Base-by-base conservation (phyloP, 2,329 filamentous ascomycete genomes). In the Hypocreales sp. region DNA sequence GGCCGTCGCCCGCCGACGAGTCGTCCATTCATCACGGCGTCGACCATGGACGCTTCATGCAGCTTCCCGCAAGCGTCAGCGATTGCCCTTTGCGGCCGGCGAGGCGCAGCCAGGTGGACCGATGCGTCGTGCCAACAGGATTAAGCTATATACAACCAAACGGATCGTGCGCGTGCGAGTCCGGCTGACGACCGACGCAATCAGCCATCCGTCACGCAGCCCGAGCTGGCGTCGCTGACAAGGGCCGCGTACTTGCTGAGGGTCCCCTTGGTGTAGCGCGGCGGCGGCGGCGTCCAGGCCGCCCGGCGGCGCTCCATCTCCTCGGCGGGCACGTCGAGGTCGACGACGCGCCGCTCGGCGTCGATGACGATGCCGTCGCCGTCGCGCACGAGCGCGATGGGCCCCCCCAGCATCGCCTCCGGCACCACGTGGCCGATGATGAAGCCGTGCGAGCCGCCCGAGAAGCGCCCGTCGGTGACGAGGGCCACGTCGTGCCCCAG, bases 381-480 rank as follows among this genome's bases (percentile, higher is more conserved):
- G 39, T 92, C 76, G 40, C 67, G 51, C n/a, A 90, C 78, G 8
- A 92, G 64, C 10, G 70, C 83, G 35, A 92, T 90, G 3, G 83
- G 83, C 0, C 83, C 83, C 26, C 83, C 83, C 38, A 80, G 79
- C 46, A 81, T 76, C 7, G 83, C 83, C 56, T 92, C 83, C 15
- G 83, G 83, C 22, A 86, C 81, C 35, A 92, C 79, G 54, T 90
- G 81, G 2, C 81, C 81, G 42, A 90, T 87, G 40, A 90, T 60
- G 66, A 90, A 90, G 21, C 81, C 81, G 64, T 90, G 81, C 35
- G 71, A 79, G 28, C 80, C 83, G 31, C 83, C 83, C 7, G 72
- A 79, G 62, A 83, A 86, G 21, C 79, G 71, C 1, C 73, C 73
- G 41, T 84, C 77, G 2, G 78, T 81, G 34, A 83, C 63, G 25